Evolutionary conservation across 139 green algal genomes (phyloP).

Genomic region (Tetraselmis striata): DNA sequence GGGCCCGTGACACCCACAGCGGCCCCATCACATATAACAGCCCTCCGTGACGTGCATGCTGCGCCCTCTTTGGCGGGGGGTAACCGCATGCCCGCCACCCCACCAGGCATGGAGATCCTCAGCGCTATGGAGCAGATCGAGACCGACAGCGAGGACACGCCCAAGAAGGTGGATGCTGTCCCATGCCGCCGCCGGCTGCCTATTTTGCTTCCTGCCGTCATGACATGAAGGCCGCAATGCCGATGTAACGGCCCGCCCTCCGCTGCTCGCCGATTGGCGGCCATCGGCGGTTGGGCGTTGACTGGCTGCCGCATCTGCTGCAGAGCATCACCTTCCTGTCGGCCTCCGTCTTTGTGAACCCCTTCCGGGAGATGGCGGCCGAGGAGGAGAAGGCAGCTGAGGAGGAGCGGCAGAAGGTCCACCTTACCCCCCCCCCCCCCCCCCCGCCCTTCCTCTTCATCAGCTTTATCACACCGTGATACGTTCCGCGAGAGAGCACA

Average conservation of each 20-base stretch:
- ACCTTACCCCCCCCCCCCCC: too few relatives aligned
- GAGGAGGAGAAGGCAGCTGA: conserved; percentile 49
- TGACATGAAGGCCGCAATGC: too few relatives aligned
- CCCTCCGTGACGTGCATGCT: too few relatives aligned
- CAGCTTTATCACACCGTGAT: too few relatives aligned
- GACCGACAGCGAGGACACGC: conserved; percentile 79
- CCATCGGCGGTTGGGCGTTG: too few relatives aligned
- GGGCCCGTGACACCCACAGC: too few relatives aligned
- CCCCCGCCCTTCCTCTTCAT: too few relatives aligned
- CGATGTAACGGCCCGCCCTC: background rate
- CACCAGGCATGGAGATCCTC: conserved; percentile 70
- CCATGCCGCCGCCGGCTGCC: too few relatives aligned
- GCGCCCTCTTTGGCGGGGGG: background rate
- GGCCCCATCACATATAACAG: too few relatives aligned
- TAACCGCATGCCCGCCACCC: background rate
- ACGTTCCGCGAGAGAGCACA: too few relatives aligned
- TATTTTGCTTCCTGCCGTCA: background rate
- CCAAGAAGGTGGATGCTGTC: conserved; percentile 45
- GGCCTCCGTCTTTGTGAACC: conserved; percentile 85
- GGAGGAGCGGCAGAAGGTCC: conserved; percentile 26
- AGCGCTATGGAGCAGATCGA: conserved; percentile 73
- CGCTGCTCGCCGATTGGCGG: background rate
- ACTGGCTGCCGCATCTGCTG: background rate
- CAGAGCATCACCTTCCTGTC: conserved; percentile 69
- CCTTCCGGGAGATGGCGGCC: conserved; percentile 79